phyloP scores from a whole-genome alignment of 345 rosid species.

The Draba incana region DNA sequence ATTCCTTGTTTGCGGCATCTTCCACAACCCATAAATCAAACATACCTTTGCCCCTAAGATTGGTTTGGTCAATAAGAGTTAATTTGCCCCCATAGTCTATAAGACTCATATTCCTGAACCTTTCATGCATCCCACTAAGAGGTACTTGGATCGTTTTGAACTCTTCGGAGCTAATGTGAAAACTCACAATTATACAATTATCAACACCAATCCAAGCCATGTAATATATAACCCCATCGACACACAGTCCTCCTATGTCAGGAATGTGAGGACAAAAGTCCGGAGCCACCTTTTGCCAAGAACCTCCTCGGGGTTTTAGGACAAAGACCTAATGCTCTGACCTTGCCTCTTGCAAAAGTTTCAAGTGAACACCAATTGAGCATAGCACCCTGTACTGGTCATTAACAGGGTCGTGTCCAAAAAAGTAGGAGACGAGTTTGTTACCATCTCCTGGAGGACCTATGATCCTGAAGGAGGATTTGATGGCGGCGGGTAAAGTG shows the following conservation, averaged over 20 bases:
- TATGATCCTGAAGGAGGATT: too few species aligned
- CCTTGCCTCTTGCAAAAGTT: not conserved
- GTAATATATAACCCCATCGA: constrained; percentile 14
- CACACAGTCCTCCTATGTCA: not conserved
- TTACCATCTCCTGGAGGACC: not conserved
- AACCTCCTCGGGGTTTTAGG: not conserved
- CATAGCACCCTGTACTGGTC: too few species aligned
- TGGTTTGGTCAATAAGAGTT: not conserved
- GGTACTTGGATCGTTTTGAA: constrained; percentile 14
- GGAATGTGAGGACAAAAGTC: not conserved
- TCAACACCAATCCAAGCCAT: not conserved
- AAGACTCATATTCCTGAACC: not conserved
- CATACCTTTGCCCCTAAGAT: constrained; percentile 11
- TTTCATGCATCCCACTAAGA: not conserved
- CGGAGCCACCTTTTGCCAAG: not conserved
- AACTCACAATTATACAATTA: not conserved
- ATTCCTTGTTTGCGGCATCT: constrained; percentile 4
- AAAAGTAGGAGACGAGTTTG: not conserved
- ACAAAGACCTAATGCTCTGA: constrained; percentile 1
- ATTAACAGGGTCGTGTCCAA: too few species aligned
- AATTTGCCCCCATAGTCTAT: constrained; percentile 2
- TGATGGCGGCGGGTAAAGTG: not conserved
- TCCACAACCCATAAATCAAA: not conserved
- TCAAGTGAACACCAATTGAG: not conserved
- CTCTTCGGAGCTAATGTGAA: constrained; percentile 3